These are phyloP conservation scores for Bothriochloa decipiens DNA, from an alignment of 176 grass and related monocot genomes.

Conservation along the genomic window DNA sequence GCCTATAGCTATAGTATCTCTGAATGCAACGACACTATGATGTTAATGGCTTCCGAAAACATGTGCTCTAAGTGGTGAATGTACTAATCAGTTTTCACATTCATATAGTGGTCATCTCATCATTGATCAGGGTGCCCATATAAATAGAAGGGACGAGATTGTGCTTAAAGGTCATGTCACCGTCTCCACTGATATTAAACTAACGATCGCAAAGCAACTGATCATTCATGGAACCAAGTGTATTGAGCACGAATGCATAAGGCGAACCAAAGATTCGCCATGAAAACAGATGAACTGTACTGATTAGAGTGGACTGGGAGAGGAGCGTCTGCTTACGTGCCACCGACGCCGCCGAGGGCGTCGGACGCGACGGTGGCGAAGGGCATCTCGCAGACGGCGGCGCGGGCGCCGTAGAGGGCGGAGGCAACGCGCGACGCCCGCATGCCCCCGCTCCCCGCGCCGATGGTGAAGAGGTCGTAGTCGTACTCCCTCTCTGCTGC, in stretches of 20 bases:
- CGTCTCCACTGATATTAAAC: background rate
- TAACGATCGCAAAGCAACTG: background rate
- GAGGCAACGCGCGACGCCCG: constrained; percentile 65
- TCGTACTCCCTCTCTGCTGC: constrained; percentile 39
- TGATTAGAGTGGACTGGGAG: background rate
- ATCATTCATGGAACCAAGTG: background rate
- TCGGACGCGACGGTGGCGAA: constrained; percentile 73
- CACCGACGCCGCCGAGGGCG: constrained; percentile 61
- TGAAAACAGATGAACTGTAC: background rate
- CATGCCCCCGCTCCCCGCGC: constrained; percentile 76
- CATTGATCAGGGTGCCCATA: background rate
- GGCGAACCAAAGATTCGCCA: background rate
- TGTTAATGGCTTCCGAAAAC: background rate
- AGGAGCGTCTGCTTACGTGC: constrained; percentile 55
- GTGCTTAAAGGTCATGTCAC: background rate
- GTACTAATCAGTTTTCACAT: background rate
- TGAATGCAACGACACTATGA: background rate
- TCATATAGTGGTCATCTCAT: background rate
- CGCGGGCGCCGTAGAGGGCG: constrained; percentile 57
- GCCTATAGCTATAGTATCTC: background rate
- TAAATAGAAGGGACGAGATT: background rate
- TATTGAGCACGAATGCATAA: background rate
- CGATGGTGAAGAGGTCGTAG: constrained; percentile 81
- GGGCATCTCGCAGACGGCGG: constrained; percentile 71
- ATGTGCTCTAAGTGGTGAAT: background rate